Evolutionary conservation across 345 rosid genomes (phyloP), one percentile per base, ranked within the genome.

Genomic region (Linum trigynum): DNA sequence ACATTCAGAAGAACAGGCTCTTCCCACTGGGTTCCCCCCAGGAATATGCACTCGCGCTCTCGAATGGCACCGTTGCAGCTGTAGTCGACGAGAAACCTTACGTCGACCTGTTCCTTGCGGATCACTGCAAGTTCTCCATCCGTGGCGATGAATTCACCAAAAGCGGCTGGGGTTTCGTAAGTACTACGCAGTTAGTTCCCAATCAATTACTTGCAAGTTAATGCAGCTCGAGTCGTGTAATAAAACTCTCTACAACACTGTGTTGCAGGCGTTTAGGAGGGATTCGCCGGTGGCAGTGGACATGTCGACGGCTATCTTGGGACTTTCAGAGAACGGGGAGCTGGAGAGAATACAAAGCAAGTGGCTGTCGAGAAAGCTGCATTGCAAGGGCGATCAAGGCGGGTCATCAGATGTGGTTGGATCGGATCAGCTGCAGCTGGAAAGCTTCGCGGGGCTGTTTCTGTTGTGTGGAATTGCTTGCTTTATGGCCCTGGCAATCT

Each of bases 371-470:
- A 69, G 36, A 36, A 64, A 55, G 59, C 38, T 65, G 72, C 23
- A 55, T 65, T 7, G 65, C 48, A 10, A 55, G 41, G 17, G 42
- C 58, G 5, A 1, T 57, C 4, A 55, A 60, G n/a, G 8, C 2
- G 3, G 62, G 59, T 9, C 53, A 14, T 42, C n/a, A n/a, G n/a
- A n/a, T n/a, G n/a, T n/a, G n/a, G n/a, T n/a, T n/a, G n/a, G n/a
- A n/a, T n/a, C 4, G 42, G 51, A 69, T 38, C 53, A 32, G n/a
- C 69, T 74, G 57, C 50, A 69, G 1, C 63, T 69, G 1, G 45
- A 58, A 38, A 74, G 73, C 72, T 65, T 74, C 35, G 55, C 63
- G 67, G 72, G 76, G 4, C 76, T 68, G 3, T 73, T 43, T 38
- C 50, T 61, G 51, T 36, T 73, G 9, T 67, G 65, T 15, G 66